phyloP scores from a whole-genome alignment of 208 protist species.

The Hexamita inflata region DNA sequence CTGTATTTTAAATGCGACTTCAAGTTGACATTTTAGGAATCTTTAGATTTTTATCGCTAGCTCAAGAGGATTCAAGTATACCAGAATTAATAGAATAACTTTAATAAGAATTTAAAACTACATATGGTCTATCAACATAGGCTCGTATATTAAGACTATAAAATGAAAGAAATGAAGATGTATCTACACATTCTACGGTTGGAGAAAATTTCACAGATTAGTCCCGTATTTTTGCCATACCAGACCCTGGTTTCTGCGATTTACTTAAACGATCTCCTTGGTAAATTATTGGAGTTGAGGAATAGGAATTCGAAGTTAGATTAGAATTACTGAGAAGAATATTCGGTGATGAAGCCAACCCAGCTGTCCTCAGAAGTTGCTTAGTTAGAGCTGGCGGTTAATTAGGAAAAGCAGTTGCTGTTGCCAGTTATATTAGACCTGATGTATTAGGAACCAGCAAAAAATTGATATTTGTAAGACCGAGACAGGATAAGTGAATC shows the following conservation, averaged over 20 bases:
- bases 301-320: slow-evolving; percentile 19
- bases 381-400: neutral
- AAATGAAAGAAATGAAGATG: too few species aligned
- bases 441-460: neutral
- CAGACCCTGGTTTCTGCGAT: neutral
- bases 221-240: neutral
- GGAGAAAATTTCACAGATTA: neutral
- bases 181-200: too few species aligned
- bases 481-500: neutral
- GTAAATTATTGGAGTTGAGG: slow-evolving; percentile 2
- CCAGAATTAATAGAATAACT: too few species aligned
- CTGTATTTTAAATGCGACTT: too few species aligned
- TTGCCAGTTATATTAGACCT: slow-evolving; percentile 1
- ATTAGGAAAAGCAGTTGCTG: neutral
- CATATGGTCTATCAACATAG: too few species aligned
- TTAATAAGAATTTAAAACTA: too few species aligned
- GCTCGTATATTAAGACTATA: too few species aligned
- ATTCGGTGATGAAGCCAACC: slow-evolving; percentile 4
- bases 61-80: too few species aligned
- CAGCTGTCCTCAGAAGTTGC: neutral
- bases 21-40: too few species aligned
- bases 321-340: slow-evolving; percentile 4
- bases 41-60: too few species aligned
- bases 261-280: neutral
- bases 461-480: slow-evolving; percentile 12